phyloP scores from a whole-genome alignment of 2,329 filamentous ascomycete species.

The Sporothrix phasma region DNA sequence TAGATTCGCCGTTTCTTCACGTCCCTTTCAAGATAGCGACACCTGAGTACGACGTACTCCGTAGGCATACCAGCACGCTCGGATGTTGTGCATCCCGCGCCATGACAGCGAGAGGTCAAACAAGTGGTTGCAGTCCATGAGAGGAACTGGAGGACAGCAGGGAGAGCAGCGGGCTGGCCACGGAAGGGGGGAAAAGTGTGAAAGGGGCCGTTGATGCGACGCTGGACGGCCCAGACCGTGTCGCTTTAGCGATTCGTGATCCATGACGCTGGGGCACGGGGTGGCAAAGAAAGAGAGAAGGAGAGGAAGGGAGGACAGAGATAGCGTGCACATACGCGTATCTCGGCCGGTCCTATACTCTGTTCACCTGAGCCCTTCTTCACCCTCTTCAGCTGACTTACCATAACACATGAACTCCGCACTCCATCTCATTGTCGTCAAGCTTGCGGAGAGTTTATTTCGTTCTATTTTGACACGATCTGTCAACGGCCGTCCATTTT shows the following conservation, averaged over 20 bases:
- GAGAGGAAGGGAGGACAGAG: too few species aligned
- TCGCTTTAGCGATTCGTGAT: conserved; percentile 3
- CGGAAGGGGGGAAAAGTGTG: background rate
- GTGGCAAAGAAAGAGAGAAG: background rate
- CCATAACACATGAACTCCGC: too few species aligned
- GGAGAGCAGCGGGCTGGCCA: too few species aligned
- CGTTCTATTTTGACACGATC: background rate
- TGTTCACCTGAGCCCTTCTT: background rate
- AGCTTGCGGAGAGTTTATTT: background rate
- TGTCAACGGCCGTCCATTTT: background rate
- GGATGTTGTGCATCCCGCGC: background rate
- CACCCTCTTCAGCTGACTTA: too few species aligned
- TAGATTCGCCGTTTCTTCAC: too few species aligned
- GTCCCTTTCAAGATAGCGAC: too few species aligned
- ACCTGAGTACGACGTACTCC: too few species aligned
- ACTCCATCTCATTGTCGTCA: background rate
- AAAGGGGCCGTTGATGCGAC: conserved; percentile 1
- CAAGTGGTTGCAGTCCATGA: background rate
- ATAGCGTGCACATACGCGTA: too few species aligned
- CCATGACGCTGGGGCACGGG: conserved; percentile 5
- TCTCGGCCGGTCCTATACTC: background rate
- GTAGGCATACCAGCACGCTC: conserved; percentile 4
- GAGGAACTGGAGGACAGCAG: background rate
- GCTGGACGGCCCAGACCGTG: conserved; percentile 7
- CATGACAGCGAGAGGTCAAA: background rate